phyloP scores from a whole-genome alignment of 2,329 filamentous ascomycete genomes.

The Aspergillus glaucus region DNA sequence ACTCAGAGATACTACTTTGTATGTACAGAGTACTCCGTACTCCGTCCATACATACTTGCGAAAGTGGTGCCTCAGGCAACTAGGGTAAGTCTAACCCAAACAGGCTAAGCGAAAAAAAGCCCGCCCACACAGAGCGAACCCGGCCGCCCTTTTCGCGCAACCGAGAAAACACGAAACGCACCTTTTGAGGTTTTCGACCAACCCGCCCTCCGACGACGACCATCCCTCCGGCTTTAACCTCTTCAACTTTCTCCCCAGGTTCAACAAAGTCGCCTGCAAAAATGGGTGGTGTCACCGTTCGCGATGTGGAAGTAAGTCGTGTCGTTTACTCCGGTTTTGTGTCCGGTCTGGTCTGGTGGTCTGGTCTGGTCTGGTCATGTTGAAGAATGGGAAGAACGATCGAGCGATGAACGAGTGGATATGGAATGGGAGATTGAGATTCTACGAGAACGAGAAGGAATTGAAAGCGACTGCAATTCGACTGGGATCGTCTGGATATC shows the following conservation, averaged over 20 bases:
- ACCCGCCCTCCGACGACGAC: slow-evolving; percentile 32
- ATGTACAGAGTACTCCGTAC: no score
- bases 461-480: not conserved
- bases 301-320: slow-evolving; percentile 57
- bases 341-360: not conserved
- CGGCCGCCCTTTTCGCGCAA: no score
- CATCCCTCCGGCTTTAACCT: slow-evolving; percentile 28
- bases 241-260: slow-evolving; percentile 24
- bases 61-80: slow-evolving; percentile 10
- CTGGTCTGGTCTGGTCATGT: not conserved
- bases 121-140: slow-evolving; percentile 25
- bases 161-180: no score
- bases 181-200: not conserved
- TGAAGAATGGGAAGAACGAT: slow-evolving; percentile 7
- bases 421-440: not conserved
- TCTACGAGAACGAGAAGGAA: not conserved
- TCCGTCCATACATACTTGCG: not conserved
- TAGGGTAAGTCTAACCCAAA: slow-evolving; percentile 38
- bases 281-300: slow-evolving; percentile 63
- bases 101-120: slow-evolving; percentile 34
- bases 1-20: no score
- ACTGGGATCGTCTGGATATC: not conserved
- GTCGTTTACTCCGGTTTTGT: slow-evolving; percentile 1
- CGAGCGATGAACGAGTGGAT: slow-evolving; percentile 5
- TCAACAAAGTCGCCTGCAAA: slow-evolving; percentile 40